Percentiles rank a stretch among this genome's conserved stretches.
These are phyloP conservation scores for Rutstroemia sydowiana DNA, from an alignment of 2,329 filamentous ascomycete species.

Conservation along the genomic window DNA sequence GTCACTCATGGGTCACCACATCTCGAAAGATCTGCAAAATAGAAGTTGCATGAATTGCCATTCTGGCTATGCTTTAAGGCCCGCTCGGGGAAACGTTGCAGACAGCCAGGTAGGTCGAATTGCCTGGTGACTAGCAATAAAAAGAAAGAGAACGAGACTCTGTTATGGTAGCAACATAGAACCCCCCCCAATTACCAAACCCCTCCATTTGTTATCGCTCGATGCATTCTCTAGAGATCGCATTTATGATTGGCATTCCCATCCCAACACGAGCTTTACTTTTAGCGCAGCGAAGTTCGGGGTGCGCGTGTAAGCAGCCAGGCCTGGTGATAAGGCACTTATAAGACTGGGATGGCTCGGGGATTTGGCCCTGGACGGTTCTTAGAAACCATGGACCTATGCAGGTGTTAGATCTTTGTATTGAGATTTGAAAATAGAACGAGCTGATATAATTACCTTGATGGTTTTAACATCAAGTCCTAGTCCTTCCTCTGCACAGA, in stretches of 20 bases:
- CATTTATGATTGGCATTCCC: conserved; percentile 29
- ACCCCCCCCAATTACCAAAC: neutral
- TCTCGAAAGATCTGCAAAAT: too few species aligned
- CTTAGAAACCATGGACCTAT: conserved; percentile 59
- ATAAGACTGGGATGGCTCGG: neutral
- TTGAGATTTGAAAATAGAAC: neutral
- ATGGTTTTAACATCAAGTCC: conserved; percentile 94
- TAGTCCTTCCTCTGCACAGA: conserved; percentile 89
- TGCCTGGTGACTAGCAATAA: conserved; percentile 3
- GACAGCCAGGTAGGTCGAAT: conserved; percentile 1
- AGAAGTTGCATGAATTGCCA: neutral
- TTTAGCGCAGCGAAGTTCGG: neutral
- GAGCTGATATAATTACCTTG: conserved; percentile 53
- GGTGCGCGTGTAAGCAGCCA: conserved; percentile 1
- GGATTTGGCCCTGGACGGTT: conserved; percentile 17
- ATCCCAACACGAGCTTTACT: neutral
- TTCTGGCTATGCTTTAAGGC: neutral
- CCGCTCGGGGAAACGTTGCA: neutral
- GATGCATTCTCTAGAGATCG: conserved; percentile 28
- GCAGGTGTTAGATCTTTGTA: conserved; percentile 1
- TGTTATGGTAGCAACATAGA: conserved; percentile 2
- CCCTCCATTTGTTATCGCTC: neutral
- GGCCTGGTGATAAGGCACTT: neutral
- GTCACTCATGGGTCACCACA: too few species aligned
- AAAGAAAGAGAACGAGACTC: conserved; percentile 3